Percentiles rank a stretch among this genome's conserved stretches.
Conservation (phyloP, 352 stramenopile species). For the Phytophthora vignae region DNA sequence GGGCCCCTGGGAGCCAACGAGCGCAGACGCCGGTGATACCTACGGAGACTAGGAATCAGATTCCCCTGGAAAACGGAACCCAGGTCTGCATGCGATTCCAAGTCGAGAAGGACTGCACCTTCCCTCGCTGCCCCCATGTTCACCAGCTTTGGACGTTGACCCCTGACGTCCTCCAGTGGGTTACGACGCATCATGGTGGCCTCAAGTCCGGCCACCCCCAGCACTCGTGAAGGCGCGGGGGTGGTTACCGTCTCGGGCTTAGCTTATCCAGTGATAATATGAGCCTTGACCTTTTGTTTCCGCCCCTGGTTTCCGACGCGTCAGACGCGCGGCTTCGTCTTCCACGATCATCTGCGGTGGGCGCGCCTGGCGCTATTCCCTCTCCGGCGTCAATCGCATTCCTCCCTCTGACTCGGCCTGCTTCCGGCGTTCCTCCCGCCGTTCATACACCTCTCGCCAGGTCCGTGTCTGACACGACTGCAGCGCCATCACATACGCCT, state of each 20-base stretch:
- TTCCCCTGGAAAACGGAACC: background rate
- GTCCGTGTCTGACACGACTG: background rate
- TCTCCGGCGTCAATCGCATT: too few relatives aligned
- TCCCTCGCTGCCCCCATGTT: background rate
- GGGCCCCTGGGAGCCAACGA: background rate
- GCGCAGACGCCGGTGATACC: background rate
- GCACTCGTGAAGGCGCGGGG: too few relatives aligned
- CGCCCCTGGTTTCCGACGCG: background rate
- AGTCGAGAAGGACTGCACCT: constrained; percentile 3
- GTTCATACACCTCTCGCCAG: too few relatives aligned
- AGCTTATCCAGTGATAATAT: too few relatives aligned
- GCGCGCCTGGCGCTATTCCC: too few relatives aligned
- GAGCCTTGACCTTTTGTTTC: background rate
- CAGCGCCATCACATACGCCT: background rate
- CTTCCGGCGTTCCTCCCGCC: too few relatives aligned
- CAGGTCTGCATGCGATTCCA: constrained; percentile 17
- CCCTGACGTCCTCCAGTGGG: background rate
- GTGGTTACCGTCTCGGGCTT: too few relatives aligned
- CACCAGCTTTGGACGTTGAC: background rate
- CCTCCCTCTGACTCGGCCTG: too few relatives aligned
- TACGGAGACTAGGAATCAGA: background rate
- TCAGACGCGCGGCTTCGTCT: background rate
- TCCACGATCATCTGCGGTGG: background rate
- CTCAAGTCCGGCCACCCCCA: background rate
- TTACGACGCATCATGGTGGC: too few relatives aligned